These are phyloP conservation scores for Oryza glumipatula DNA, from an alignment of 176 grass and related monocot species.

Conservation along the genomic window DNA sequence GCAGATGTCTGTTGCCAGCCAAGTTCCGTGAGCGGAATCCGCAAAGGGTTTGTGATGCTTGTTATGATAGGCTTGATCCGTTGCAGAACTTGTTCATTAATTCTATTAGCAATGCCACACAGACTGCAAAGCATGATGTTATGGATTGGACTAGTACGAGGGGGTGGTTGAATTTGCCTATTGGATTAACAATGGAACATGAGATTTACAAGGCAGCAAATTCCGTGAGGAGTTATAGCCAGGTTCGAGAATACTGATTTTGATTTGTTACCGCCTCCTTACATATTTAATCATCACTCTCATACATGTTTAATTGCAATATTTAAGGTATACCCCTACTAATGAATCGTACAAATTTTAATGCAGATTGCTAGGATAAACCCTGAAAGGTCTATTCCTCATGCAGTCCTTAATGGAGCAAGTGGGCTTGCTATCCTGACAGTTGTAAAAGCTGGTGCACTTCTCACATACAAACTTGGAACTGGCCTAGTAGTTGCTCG, in stretches of 20 bases:
- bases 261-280: neutral
- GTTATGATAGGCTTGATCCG: constrained; percentile 88
- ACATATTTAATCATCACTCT: neutral
- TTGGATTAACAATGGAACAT: constrained; percentile 90
- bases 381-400: constrained; percentile 80
- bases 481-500: constrained; percentile 83
- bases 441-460: constrained; percentile 75
- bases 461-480: constrained; percentile 93
- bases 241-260: constrained; percentile 43
- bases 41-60: constrained; percentile 82
- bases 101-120: constrained; percentile 76
- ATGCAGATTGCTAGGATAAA: constrained; percentile 73
- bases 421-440: constrained; percentile 87
- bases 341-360: constrained; percentile 20
- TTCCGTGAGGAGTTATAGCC: constrained; percentile 63
- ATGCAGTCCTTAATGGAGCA: constrained; percentile 71
- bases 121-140: constrained; percentile 84
- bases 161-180: constrained; percentile 85
- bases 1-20: constrained; percentile 67
- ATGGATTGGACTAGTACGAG: constrained; percentile 83
- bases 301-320: neutral
- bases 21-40: constrained; percentile 74
- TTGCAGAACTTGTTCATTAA: constrained; percentile 73
- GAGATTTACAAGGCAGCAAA: constrained; percentile 90
- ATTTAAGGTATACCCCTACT: neutral